A percentile compares a stretch with the other conserved stretches of the same genome.
phyloP scores from a whole-genome alignment of 1,284 basidiomycete genomes.

The Meripilus lineatus region DNA sequence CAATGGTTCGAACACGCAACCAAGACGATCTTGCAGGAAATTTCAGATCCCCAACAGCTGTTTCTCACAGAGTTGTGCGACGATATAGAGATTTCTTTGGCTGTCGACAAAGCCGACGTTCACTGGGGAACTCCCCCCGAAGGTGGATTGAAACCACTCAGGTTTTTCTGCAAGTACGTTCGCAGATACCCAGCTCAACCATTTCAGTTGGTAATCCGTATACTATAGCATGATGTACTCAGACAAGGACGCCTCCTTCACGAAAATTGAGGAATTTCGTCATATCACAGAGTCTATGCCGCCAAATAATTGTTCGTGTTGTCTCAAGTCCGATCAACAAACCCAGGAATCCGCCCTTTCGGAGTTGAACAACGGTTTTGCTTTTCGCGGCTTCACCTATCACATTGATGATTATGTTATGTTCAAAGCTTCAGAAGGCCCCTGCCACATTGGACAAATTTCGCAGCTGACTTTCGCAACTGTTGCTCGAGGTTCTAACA shows the following conservation, averaged over 20 bases:
- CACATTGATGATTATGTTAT: constrained; percentile 55
- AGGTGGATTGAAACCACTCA: too few species aligned
- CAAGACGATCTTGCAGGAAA: constrained; percentile 49
- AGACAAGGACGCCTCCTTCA: constrained; percentile 26
- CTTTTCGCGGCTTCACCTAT: constrained; percentile 38
- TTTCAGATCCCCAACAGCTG: constrained; percentile 58
- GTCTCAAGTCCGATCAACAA: constrained; percentile 29
- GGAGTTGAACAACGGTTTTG: constrained; percentile 33
- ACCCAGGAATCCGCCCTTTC: constrained; percentile 22
- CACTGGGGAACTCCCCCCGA: constrained; percentile 20
- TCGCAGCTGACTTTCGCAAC: constrained; percentile 7
- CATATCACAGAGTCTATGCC: constrained; percentile 21
- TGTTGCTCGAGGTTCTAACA: constrained; percentile 8
- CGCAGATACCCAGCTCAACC: not conserved
- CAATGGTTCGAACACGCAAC: constrained; percentile 69
- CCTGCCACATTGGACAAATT: constrained; percentile 36
- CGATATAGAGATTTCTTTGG: constrained; percentile 30
- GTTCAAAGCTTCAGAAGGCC: constrained; percentile 29
- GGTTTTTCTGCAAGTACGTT: constrained; percentile 60
- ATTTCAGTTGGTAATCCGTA: not conserved
- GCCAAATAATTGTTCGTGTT: constrained; percentile 49
- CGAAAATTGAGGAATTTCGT: constrained; percentile 22
- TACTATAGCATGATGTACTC: constrained; percentile 26
- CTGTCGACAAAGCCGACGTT: constrained; percentile 44
- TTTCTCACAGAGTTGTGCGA: constrained; percentile 56